Base-by-base conservation (phyloP, 164 flowering plant genomes). In the Dillenia turbinata region DNA sequence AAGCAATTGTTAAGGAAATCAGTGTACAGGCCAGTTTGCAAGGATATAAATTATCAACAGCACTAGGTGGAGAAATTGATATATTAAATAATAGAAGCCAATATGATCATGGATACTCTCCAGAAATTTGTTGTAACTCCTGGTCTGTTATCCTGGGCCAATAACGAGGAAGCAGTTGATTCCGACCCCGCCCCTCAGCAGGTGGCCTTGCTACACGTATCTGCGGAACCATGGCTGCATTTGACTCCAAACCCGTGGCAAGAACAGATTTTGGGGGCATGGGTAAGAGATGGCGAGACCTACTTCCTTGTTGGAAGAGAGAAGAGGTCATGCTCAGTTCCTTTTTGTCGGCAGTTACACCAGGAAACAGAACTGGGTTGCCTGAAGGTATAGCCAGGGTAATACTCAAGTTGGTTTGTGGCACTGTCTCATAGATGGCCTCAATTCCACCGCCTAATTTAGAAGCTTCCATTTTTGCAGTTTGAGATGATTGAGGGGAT, bases 141-240 rank as follows among this genome's bases (percentile, higher is more conserved):
- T 81, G 84, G 63, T 83, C 87, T 4, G 87, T 85, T 56, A 81
- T 81, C 66, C 81, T 73, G 17, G 87, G 90, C 90, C 84, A 85
- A 65, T 85, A 85, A 19, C 85, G 87, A 57, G 90, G 82, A 68
- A 85, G 87, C 65, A 85, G 59, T 67, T 83, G 84, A 64, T 73
- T 83, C 58, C 81, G 66, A 2, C 83, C 78, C 45, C 85, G 68
- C 49, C 81, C 83, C 70, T 84, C 86, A 51, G 75, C 83, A 66
- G 85, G 90, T 19, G 84, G 85, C 73, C 91, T 72, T 47, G 82
- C 86, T 66, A 80, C 79, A 24, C 83, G 86, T 54, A 80, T 59
- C 52, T 79, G 87, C 19, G 82, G 68, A 44, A 54, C 69, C 63
- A 62, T 63, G 51, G 69, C 60, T 64, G 78, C 61, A 66, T 76